These are phyloP conservation scores for Diplocarpon rosae DNA, from an alignment of 2,329 filamentous ascomycete species.

Conservation along the genomic window DNA sequence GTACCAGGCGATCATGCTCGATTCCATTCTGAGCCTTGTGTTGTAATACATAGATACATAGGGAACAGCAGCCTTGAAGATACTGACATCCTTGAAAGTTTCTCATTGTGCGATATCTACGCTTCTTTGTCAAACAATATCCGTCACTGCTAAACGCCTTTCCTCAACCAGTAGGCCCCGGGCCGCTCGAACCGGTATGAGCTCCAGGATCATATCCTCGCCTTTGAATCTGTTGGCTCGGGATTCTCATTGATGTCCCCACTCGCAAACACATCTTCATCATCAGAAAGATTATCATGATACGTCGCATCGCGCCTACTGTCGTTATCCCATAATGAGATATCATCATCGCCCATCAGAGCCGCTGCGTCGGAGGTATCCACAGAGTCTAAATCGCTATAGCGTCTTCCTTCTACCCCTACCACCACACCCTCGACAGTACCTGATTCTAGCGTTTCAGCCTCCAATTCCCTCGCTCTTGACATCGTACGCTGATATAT, in stretches of 20 bases:
- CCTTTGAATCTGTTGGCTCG: neutral
- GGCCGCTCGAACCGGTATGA: no score
- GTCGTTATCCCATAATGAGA: slow-evolving; percentile 25
- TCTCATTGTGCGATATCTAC: neutral
- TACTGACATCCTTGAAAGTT: neutral
- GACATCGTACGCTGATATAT: slow-evolving; percentile 69
- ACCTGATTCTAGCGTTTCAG: slow-evolving; percentile 22
- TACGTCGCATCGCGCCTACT: slow-evolving; percentile 14
- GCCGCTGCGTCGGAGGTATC: slow-evolving; percentile 17
- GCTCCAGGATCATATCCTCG: no score
- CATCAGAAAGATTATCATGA: slow-evolving; percentile 25
- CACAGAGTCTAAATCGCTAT: slow-evolving; percentile 14
- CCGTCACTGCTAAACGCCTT: neutral
- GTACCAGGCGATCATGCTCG: neutral
- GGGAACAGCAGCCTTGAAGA: neutral
- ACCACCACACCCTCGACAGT: slow-evolving; percentile 7
- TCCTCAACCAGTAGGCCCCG: neutral
- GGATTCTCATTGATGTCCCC: slow-evolving; percentile 16
- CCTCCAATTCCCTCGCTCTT: slow-evolving; percentile 45
- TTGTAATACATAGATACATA: neutral
- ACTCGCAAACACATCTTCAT: slow-evolving; percentile 21
- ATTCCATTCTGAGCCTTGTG: neutral
- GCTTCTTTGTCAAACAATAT: slow-evolving; percentile 1
- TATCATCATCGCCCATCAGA: slow-evolving; percentile 27
- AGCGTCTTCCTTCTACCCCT: slow-evolving; percentile 9